These are phyloP conservation scores for Coemansia sp. DNA, from an alignment of 192 early-diverging fungal species.

Conservation along the genomic window DNA sequence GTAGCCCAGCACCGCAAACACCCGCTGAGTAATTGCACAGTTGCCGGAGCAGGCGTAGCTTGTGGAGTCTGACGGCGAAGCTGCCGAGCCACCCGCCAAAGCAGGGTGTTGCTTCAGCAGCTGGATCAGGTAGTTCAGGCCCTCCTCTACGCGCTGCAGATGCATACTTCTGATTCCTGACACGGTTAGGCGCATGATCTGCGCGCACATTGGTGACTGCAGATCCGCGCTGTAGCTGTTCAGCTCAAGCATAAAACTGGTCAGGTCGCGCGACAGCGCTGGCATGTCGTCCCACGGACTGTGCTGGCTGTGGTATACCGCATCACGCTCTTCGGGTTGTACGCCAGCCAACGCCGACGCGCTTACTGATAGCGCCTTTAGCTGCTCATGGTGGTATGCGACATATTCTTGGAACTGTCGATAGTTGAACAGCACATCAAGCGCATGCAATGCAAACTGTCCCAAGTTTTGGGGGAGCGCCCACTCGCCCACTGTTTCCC, in stretches of 20 bases:
- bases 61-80: background rate
- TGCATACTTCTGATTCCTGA: conserved; percentile 39
- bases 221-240: background rate
- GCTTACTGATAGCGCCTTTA: conserved; percentile 21
- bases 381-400: conserved; percentile 39
- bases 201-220: conserved; percentile 16
- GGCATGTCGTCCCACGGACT: conserved; percentile 47
- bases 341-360: background rate
- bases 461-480: conserved; percentile 15
- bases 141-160: conserved; percentile 29
- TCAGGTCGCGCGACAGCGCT: conserved; percentile 10
- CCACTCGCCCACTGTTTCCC: conserved; percentile 3
- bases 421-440: conserved; percentile 41
- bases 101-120: conserved; percentile 32
- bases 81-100: background rate
- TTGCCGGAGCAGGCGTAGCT: conserved; percentile 4
- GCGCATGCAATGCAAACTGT: conserved; percentile 13
- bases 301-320: conserved; percentile 37
- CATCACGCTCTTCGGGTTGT: conserved; percentile 7
- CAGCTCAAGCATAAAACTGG: conserved; percentile 29
- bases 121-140: conserved; percentile 13
- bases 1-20: conserved; percentile 27
- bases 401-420: conserved; percentile 44
- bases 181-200: conserved; percentile 21
- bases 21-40: conserved; percentile 8